Evolutionary conservation across 2,329 filamentous ascomycete species (phyloP).

Genomic region (Epichloe gansuensis): DNA sequence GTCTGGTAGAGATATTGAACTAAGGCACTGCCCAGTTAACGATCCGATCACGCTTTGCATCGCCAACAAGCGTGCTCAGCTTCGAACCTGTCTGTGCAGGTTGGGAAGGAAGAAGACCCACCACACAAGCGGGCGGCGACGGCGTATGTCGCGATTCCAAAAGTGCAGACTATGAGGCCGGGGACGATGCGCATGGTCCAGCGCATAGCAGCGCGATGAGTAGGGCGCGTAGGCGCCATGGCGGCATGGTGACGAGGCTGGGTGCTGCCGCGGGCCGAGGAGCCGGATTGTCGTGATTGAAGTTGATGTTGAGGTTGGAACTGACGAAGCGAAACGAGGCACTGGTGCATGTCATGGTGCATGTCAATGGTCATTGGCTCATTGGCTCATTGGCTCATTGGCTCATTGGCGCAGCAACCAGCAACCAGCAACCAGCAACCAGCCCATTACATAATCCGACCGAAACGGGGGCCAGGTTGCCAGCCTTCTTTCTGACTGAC

Average conservation of each 20-base stretch:
- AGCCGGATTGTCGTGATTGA: not conserved
- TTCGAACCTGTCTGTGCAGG: not conserved
- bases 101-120: not conserved
- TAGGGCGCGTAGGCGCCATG: slow-evolving; percentile 19
- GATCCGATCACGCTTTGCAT: too few relatives aligned
- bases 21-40: not conserved
- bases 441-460: too few relatives aligned
- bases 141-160: slow-evolving; percentile 61
- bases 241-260: slow-evolving; percentile 16
- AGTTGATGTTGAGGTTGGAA: not conserved
- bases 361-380: too few relatives aligned
- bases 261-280: not conserved
- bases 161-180: slow-evolving; percentile 49
- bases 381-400: too few relatives aligned
- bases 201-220: slow-evolving; percentile 18
- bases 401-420: too few relatives aligned
- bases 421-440: too few relatives aligned
- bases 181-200: slow-evolving; percentile 50
- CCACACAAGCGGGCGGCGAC: slow-evolving; percentile 33
- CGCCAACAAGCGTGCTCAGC: too few relatives aligned
- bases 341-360: too few relatives aligned
- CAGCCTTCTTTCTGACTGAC: too few relatives aligned
- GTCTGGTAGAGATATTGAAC: slow-evolving; percentile 57
- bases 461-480: too few relatives aligned
- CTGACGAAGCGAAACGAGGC: too few relatives aligned